Evolutionary conservation across 352 stramenopile species (phyloP), one percentile per base, ranked within the genome.

Genomic region (Pythium diclinum): DNA sequence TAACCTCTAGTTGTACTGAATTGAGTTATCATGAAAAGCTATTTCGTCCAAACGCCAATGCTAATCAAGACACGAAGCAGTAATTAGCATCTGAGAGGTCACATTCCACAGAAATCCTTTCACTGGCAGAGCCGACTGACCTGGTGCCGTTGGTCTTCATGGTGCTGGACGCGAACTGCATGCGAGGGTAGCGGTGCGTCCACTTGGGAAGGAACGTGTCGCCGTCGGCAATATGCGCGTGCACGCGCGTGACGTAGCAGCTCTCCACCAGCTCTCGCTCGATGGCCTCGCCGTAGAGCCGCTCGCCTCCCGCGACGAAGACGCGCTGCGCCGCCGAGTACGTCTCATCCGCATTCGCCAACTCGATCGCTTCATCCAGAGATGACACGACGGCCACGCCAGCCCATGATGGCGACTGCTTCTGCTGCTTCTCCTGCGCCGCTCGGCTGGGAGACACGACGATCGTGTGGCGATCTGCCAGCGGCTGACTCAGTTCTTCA

Each of bases 171-270:
- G 65, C 71, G 56, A 73, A 85, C n/a, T 56, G 36, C 34, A 89
- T 55, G 17, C 46, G 65, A 3, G 79, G 77, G 48, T 81, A 87
- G 8, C 60, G 62, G 0, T 34, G 52, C 5, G 79, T 85, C 82
- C 81, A 91, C 23, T 49, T 44, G 1, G 84, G 82, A 30, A 93
- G 77, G 32, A 87, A 88, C 3, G 79, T 66, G 44, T 91, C 79
- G 25, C 76, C 84, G 51, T 68, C 78, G 7, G 6, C 34, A 53
- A 89, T 70, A 23, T 71, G 49, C 14, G 32, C 53, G 28, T 91
- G 78, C 14, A 93, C 79, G 48, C 84, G 77, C 44, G 84, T 79
- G 61, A 93, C 52, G 61, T 85, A 85, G 63, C 78, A 89, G 3
- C 75, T 82, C 38, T 87, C 77, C 6, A 74, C 72, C 9, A 85